phyloP scores from a whole-genome alignment of 2,329 filamentous ascomycete species.

The Moelleriella libera region DNA sequence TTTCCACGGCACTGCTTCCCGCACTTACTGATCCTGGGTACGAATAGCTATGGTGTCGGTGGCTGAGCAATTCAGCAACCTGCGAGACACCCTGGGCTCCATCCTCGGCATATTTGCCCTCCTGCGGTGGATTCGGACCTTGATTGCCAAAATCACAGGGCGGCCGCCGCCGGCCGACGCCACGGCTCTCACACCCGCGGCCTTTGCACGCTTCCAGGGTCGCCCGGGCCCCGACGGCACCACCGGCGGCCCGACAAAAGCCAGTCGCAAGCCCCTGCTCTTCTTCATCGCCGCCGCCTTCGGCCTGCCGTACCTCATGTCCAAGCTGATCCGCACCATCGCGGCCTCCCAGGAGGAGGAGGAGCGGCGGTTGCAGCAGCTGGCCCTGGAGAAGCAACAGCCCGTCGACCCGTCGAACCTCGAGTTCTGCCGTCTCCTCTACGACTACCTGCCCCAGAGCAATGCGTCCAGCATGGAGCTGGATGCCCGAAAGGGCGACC shows the following conservation, averaged over 20 bases:
- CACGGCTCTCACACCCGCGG: constrained; percentile 72
- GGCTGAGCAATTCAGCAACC: constrained; percentile 88
- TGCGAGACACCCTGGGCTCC: constrained; percentile 85
- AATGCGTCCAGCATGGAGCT: constrained; percentile 58
- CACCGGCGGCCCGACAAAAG: constrained; percentile 45
- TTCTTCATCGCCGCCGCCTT: constrained; percentile 94
- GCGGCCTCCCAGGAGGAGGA: constrained; percentile 78
- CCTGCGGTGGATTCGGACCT: constrained; percentile 84
- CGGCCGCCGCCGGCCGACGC: constrained; percentile 80
- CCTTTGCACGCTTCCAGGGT: constrained; percentile 81
- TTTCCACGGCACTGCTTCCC: background rate
- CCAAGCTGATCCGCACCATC: constrained; percentile 79
- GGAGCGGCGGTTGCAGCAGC: constrained; percentile 40
- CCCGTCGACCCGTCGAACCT: constrained; percentile 77
- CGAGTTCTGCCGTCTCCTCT: constrained; percentile 89
- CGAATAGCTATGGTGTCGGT: constrained; percentile 85
- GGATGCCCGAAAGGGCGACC: constrained; percentile 84
- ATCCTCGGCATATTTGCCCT: constrained; percentile 91
- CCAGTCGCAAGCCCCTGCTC: constrained; percentile 88
- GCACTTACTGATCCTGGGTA: no score
- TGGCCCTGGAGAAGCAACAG: constrained; percentile 34
- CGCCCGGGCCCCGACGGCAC: constrained; percentile 48
- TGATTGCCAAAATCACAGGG: constrained; percentile 85
- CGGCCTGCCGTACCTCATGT: constrained; percentile 91
- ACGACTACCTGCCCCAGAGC: constrained; percentile 79